Percentiles rank a stretch among this genome's conserved stretches.
Evolutionary conservation across 2,329 filamentous ascomycete species (phyloP).

Genomic region (Cladosporium sp.): DNA sequence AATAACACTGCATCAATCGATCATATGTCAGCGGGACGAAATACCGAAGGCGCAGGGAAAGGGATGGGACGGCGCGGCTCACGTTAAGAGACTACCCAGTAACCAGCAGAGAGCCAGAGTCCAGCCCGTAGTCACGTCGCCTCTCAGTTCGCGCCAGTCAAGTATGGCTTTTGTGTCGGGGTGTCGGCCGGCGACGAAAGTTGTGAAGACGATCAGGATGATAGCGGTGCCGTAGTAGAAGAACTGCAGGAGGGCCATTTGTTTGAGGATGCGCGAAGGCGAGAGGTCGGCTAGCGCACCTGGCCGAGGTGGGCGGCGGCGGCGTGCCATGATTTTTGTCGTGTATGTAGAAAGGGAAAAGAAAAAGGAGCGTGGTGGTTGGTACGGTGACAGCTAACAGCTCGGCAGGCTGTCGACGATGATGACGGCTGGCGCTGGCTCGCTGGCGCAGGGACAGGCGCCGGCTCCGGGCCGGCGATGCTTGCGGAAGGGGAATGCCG

Average conservation of each 20-base stretch:
- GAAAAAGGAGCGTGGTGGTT: conserved; percentile 1
- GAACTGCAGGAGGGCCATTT: conserved; percentile 59
- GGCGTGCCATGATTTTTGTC: conserved; percentile 43
- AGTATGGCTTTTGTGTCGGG: conserved; percentile 55
- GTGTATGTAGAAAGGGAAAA: neutral
- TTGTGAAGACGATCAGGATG: conserved; percentile 60
- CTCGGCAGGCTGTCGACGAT: neutral
- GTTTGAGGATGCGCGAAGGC: conserved; percentile 59
- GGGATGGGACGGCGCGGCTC: conserved; percentile 26
- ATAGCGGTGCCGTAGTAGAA: conserved; percentile 59
- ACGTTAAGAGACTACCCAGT: conserved; percentile 59
- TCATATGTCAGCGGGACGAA: neutral
- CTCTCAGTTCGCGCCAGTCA: conserved; percentile 57
- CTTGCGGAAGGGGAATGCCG: neutral
- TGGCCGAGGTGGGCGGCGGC: conserved; percentile 57
- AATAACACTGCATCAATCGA: conserved; percentile 56
- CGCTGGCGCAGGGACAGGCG: neutral
- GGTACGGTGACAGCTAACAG: too few relatives aligned
- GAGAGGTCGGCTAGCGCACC: conserved; percentile 62
- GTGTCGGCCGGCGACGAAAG: conserved; percentile 56
- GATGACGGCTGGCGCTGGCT: neutral
- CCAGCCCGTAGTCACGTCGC: conserved; percentile 65
- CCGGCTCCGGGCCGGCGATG: neutral
- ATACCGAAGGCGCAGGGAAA: neutral
- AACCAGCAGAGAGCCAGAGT: conserved; percentile 63